A percentile compares a stretch with the other conserved stretches of the same genome.
Evolutionary conservation across 164 flowering plant species (phyloP).

Genomic region (Nymphaea colorata): DNA sequence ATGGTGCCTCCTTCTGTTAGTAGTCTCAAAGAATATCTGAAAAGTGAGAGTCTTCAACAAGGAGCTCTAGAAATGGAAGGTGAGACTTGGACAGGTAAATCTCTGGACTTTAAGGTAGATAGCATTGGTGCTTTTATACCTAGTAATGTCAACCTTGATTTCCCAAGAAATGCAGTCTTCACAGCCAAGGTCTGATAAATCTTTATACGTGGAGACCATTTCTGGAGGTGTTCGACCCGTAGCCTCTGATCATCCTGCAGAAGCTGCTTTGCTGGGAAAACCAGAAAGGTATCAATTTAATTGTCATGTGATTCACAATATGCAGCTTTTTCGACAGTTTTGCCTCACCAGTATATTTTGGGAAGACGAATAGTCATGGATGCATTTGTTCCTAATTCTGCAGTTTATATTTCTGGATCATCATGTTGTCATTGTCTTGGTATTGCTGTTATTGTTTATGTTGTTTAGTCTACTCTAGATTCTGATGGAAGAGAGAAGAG

Average conservation of each 20-base stretch:
- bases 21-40: neutral
- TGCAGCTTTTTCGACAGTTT: too few relatives aligned
- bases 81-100: constrained; percentile 24
- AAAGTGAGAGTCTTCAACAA: neutral
- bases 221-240: too few relatives aligned
- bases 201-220: neutral
- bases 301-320: neutral
- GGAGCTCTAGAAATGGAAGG: constrained; percentile 1
- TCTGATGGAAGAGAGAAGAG: too few relatives aligned
- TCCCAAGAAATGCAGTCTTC: constrained; percentile 48
- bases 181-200: constrained; percentile 10
- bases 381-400: too few relatives aligned
- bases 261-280: constrained; percentile 34
- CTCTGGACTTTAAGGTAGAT: neutral
- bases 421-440: too few relatives aligned
- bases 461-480: too few relatives aligned
- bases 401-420: too few relatives aligned
- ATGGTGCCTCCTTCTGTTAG: neutral
- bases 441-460: too few relatives aligned
- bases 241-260: constrained; percentile 1
- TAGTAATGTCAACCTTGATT: constrained; percentile 14
- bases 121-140: neutral
- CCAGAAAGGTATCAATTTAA: constrained; percentile 33
- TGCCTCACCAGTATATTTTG: too few relatives aligned
- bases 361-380: too few relatives aligned